These are phyloP conservation scores for Scheffersomyces cryptocercus DNA, from an alignment of 1,139 yeast species.

Conservation along the genomic window DNA sequence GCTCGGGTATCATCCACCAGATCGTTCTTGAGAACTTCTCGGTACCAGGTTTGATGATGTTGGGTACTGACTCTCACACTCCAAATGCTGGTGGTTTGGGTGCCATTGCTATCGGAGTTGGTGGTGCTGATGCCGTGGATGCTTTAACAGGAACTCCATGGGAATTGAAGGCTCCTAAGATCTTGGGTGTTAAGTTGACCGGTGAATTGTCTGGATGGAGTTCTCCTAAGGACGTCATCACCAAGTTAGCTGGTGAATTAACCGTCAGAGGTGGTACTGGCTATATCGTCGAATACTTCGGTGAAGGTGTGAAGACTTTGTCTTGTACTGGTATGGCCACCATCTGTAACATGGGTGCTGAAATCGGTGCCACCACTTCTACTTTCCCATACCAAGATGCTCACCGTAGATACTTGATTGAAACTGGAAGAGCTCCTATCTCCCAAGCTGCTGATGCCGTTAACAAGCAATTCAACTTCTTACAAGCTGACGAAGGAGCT, in stretches of 20 bases:
- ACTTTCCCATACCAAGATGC: slow-evolving; percentile 94
- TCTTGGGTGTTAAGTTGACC: slow-evolving; percentile 86
- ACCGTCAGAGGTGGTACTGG: slow-evolving; percentile 99
- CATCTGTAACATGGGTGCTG: slow-evolving; percentile 99
- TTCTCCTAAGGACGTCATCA: slow-evolving; percentile 94
- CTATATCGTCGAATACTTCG: slow-evolving; percentile 90
- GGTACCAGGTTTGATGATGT: slow-evolving; percentile 93
- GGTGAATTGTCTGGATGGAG: slow-evolving; percentile 91
- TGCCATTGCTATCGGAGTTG: slow-evolving; percentile 96
- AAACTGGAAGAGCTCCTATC: slow-evolving; percentile 80
- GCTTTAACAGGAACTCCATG: slow-evolving; percentile 97
- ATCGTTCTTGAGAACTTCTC: slow-evolving; percentile 93
- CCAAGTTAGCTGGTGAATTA: slow-evolving; percentile 81
- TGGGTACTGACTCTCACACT: slow-evolving; percentile 96
- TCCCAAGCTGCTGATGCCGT: slow-evolving; percentile 78
- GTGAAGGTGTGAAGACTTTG: slow-evolving; percentile 83
- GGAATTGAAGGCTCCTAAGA: slow-evolving; percentile 96
- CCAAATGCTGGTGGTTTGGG: slow-evolving; percentile 99
- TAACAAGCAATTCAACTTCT: slow-evolving; percentile 57
- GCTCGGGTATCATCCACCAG: slow-evolving; percentile 97
- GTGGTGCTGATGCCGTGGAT: slow-evolving; percentile 99
- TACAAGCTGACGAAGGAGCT: slow-evolving; percentile 79
- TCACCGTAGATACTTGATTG: slow-evolving; percentile 73
- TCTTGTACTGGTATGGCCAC: slow-evolving; percentile 99
- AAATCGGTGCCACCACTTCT: slow-evolving; percentile 97